Evolutionary conservation across 371 early-diverging fungal genomes (phyloP).

Genomic region (Lichtheimia ornata): DNA sequence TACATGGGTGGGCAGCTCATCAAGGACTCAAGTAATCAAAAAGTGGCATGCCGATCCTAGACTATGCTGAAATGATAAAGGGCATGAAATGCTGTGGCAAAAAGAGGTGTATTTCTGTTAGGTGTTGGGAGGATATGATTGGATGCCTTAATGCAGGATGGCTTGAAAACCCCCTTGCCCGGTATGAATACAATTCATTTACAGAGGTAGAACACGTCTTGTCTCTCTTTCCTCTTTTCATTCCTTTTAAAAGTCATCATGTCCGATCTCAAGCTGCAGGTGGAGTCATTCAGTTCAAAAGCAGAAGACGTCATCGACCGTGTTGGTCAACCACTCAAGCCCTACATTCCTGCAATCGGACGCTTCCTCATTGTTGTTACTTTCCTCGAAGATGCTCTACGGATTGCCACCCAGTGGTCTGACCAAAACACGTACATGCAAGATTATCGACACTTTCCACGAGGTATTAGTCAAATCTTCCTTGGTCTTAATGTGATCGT

Average conservation of each 20-base stretch:
- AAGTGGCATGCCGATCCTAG: too few species aligned
- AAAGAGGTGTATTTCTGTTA: too few species aligned
- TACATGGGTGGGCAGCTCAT: too few species aligned
- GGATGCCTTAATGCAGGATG: too few species aligned
- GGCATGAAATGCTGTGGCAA: too few species aligned
- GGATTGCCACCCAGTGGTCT: slow-evolving; percentile 85
- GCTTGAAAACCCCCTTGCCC: too few species aligned
- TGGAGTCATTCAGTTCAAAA: slow-evolving; percentile 40
- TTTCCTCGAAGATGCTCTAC: slow-evolving; percentile 91
- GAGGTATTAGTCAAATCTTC: slow-evolving; percentile 80
- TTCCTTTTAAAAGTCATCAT: neutral
- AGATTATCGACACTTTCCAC: slow-evolving; percentile 76
- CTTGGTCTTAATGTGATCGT: slow-evolving; percentile 77
- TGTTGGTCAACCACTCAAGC: slow-evolving; percentile 82
- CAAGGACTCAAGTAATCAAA: too few species aligned
- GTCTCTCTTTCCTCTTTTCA: neutral
- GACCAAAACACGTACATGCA: slow-evolving; percentile 87
- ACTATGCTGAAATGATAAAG: too few species aligned
- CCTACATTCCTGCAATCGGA: slow-evolving; percentile 88
- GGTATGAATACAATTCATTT: too few species aligned
- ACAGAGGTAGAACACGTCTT: neutral
- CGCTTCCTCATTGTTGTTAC: slow-evolving; percentile 93
- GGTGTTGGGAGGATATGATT: too few species aligned
- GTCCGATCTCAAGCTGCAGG: slow-evolving; percentile 19
- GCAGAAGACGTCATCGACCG: slow-evolving; percentile 79